Evolutionary conservation across 2,329 filamentous ascomycete genomes (phyloP).

Genomic region (Beauveria sp.): DNA sequence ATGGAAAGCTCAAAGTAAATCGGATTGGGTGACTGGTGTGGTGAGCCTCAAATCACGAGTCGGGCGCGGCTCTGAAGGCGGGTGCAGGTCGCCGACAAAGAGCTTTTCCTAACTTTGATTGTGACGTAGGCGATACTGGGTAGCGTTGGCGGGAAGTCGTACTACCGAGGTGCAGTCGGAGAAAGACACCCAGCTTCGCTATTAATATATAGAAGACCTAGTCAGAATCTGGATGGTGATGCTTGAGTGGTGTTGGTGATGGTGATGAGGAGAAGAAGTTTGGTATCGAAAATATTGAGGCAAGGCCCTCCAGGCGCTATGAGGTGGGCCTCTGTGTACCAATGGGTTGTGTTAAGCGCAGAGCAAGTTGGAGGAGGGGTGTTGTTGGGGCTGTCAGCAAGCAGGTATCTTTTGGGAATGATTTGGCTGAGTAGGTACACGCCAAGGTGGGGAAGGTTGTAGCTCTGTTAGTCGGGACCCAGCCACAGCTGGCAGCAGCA

Average conservation of each 20-base stretch:
- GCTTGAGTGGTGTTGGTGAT: conserved; percentile 9
- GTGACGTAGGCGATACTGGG: conserved; percentile 12
- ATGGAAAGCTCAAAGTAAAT: background rate
- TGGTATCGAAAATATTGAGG: conserved; percentile 12
- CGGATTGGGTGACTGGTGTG: background rate
- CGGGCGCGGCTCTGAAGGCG: conserved; percentile 25
- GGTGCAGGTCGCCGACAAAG: conserved; percentile 34
- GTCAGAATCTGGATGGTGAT: conserved; percentile 7
- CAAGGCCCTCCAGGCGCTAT: conserved; percentile 25
- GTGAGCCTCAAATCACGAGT: background rate
- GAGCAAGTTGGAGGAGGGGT: background rate
- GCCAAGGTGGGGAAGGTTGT: background rate
- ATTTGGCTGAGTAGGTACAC: background rate
- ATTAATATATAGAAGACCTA: conserved; percentile 3
- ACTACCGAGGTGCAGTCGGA: background rate
- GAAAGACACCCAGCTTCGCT: conserved; percentile 8
- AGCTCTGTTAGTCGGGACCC: background rate
- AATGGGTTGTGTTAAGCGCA: conserved; percentile 21
- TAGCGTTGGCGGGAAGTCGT: conserved; percentile 7
- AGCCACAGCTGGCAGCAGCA: no score
- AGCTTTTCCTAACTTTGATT: conserved; percentile 23
- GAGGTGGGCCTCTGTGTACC: conserved; percentile 31
- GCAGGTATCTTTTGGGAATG: background rate
- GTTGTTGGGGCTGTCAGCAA: background rate
- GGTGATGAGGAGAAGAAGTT: conserved; percentile 15